Evolutionary conservation across 441 rosid genomes (phyloP).

Genomic region (Eutrema salsugineum): DNA sequence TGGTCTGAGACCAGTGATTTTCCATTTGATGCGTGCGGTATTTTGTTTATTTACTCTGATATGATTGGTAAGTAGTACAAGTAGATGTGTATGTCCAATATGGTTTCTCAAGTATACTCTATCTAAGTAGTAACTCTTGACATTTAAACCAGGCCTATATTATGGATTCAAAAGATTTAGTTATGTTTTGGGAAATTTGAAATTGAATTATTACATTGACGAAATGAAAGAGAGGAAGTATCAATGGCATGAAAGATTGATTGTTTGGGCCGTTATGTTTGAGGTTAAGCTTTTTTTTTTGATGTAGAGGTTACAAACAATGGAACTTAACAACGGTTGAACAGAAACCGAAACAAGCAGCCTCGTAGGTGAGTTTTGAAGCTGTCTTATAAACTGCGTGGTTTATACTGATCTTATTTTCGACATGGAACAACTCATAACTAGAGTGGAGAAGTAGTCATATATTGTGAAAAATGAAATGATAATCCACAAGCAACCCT

Average conservation of each 20-base stretch:
- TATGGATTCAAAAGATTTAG: background rate
- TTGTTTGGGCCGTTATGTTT: background rate
- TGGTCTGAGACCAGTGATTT: background rate
- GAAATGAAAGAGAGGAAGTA: background rate
- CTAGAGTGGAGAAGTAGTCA: background rate
- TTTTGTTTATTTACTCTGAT: background rate
- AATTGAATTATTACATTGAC: background rate
- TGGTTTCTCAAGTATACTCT: background rate
- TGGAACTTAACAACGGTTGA: slow-evolving; percentile 1
- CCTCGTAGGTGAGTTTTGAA: slow-evolving; percentile 30
- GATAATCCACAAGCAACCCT: too few species aligned
- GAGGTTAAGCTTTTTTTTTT: background rate
- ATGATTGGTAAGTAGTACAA: background rate
- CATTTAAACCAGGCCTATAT: background rate
- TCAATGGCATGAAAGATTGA: background rate
- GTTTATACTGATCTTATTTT: background rate
- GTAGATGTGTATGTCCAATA: background rate
- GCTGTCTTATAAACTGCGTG: background rate
- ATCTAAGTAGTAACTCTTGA: background rate
- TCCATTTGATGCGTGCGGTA: background rate
- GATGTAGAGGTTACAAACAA: slow-evolving; percentile 16
- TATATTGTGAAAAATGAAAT: too few species aligned
- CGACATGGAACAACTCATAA: background rate
- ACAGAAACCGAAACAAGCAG: slow-evolving; percentile 30
- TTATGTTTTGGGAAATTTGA: background rate